These are phyloP conservation scores for Hapsidospora chrysogenum DNA, from an alignment of 495 filamentous ascomycete genomes.

Conservation along the genomic window DNA sequence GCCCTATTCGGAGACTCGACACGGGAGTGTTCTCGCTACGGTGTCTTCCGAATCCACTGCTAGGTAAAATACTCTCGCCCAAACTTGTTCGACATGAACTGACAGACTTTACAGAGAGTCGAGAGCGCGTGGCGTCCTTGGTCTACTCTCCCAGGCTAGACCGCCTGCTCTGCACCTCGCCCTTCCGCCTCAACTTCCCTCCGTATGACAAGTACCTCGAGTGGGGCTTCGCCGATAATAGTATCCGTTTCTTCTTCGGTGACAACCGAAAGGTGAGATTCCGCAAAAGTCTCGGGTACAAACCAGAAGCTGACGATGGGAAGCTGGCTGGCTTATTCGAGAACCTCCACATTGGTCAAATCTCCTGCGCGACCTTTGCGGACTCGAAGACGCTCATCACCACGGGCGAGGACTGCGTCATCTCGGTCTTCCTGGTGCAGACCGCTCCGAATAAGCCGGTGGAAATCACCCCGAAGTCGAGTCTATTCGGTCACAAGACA, in stretches of 20 bases:
- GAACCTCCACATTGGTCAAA: conserved; percentile 76
- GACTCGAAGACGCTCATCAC: conserved; percentile 85
- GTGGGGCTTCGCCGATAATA: conserved; percentile 91
- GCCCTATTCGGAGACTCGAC: conserved; percentile 52
- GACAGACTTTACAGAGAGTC: too few relatives aligned
- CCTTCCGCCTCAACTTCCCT: conserved; percentile 72
- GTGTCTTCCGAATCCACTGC: conserved; percentile 62
- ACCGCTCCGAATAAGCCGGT: conserved; percentile 41
- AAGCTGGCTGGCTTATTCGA: conserved; percentile 67
- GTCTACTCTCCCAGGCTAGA: conserved; percentile 67
- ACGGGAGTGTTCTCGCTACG: conserved; percentile 60
- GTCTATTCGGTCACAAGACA: conserved; percentile 75
- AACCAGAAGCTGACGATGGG: not conserved
- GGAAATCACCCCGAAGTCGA: conserved; percentile 64
- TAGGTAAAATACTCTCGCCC: conserved; percentile 33
- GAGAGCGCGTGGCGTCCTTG: conserved; percentile 64
- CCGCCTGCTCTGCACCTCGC: conserved; percentile 65
- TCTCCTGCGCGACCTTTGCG: conserved; percentile 66
- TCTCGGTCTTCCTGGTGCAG: conserved; percentile 61
- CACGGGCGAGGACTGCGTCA: conserved; percentile 75
- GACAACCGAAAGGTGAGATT: conserved; percentile 63
- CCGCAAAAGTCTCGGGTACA: not conserved
- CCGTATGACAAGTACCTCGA: conserved; percentile 89
- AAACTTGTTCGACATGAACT: conserved; percentile 7
- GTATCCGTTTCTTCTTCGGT: conserved; percentile 71